Evolutionary conservation across 306 rosid genomes (phyloP).

Genomic region (Geum urbanum): DNA sequence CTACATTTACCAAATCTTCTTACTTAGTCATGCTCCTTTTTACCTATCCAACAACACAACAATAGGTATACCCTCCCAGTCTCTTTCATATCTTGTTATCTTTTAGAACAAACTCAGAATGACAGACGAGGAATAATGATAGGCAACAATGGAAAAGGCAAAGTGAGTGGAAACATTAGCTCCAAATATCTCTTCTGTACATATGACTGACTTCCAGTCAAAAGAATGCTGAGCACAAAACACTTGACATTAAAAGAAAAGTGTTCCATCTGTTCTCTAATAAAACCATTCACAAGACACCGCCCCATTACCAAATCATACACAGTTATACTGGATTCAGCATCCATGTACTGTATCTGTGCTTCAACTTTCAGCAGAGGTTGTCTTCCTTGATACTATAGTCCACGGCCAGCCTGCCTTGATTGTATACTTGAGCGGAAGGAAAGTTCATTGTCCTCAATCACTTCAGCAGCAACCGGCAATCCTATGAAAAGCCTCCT

Average conservation of each 20-base stretch:
- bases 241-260: not conserved
- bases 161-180: not conserved
- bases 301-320: not conserved
- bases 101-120: not conserved
- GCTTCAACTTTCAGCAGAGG: slow-evolving; percentile 3
- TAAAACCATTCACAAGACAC: slow-evolving; percentile 11
- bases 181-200: slow-evolving; percentile 10
- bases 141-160: not conserved
- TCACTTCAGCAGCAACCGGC: slow-evolving; percentile 46
- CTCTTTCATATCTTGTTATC: no score
- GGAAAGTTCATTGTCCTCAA: slow-evolving; percentile 5
- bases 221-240: slow-evolving; percentile 24
- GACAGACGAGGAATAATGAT: not conserved
- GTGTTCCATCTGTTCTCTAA: not conserved
- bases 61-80: no score
- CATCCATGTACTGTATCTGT: not conserved
- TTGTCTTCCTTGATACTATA: not conserved
- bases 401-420: slow-evolving; percentile 9
- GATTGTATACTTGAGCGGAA: slow-evolving; percentile 1
- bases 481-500: slow-evolving; percentile 44
- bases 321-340: not conserved
- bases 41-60: no score
- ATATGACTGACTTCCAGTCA: slow-evolving; percentile 19
- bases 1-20: no score
- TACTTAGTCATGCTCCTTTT: no score